Evolutionary conservation across 768 basidiomycete genomes (phyloP), one percentile per base, ranked within the genome.

Genomic region (Collybia sordida): DNA sequence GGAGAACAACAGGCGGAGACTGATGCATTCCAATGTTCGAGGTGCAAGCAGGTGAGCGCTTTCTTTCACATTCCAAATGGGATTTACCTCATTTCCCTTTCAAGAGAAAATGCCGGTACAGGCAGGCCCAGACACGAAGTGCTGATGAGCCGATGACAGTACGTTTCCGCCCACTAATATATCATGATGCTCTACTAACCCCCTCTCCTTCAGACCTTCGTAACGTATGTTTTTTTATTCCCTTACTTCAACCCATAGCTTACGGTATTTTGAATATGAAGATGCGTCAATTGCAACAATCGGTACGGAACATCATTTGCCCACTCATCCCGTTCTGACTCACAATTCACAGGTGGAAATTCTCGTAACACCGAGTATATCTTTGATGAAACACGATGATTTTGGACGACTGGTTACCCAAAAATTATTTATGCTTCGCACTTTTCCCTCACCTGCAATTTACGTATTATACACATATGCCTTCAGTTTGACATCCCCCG

Each of bases 91-190:
- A 51, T n/a, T 52, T 38, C 3, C 34, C 18, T 38, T 34, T 57
- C 17, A 53, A 88, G 86, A 74, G 88, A 60, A 92, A 93, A 72
- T 91, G 92, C 60, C 81, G 88, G 39, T 98, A 97, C 61, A 88
- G 92, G 57, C 94, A 98, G 73, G 92, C 93, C 59, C 97, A 99
- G 66, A 99, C 97, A 6, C 81, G 97, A 48, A 93, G 91, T 63
- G 96, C 97, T 6, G 97, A 98, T 72, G 97, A 98, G 71, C 95
- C 96, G 19, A 98, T 98, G 95, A 98, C 96, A 2, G 88, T 90
- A 65, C 63, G 86, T 78, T 17, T 19, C 39, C 2, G 39, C 54
- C 3, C 25, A 31, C 35, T 39, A 35, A 6, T 27, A 27, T 17
- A 21, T 15, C 17, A 12, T 31, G 18, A 11, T 19, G 17, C 12